These are phyloP conservation scores for Fusarium dimerum DNA, from an alignment of 2,329 filamentous ascomycete genomes.

Conservation along the genomic window DNA sequence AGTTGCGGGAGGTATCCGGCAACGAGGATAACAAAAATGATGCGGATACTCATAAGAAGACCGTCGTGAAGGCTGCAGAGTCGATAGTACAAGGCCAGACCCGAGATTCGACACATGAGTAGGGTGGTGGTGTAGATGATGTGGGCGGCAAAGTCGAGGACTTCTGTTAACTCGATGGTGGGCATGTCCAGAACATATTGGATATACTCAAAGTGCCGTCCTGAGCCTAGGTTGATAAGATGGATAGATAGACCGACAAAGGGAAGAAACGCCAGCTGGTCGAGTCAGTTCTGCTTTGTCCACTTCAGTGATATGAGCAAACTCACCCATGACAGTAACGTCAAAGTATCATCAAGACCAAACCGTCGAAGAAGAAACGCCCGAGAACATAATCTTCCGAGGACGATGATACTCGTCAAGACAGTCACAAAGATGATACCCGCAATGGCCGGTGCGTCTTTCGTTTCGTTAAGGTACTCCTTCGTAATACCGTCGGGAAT, in stretches of 20 bases:
- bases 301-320: neutral
- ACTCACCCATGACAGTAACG: conserved; percentile 38
- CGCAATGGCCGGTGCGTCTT: conserved; percentile 39
- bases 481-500: conserved; percentile 37
- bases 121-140: conserved; percentile 53
- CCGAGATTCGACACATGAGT: conserved; percentile 51
- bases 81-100: conserved; percentile 52
- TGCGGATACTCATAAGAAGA: conserved; percentile 38
- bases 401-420: conserved; percentile 37
- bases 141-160: conserved; percentile 52
- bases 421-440: conserved; percentile 41
- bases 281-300: conserved; percentile 8
- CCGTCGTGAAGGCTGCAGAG: conserved; percentile 41
- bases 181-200: conserved; percentile 46
- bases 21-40: conserved; percentile 39
- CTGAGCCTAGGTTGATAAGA: conserved; percentile 50
- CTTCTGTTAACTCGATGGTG: conserved; percentile 44
- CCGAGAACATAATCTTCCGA: conserved; percentile 37
- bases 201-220: conserved; percentile 47
- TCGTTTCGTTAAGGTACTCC: conserved; percentile 38
- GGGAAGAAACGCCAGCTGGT: conserved; percentile 39
- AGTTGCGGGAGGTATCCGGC: conserved; percentile 49
- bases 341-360: conserved; percentile 41
- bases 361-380: conserved; percentile 38
- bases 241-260: conserved; percentile 45